These are phyloP conservation scores for Botrytis squamosa DNA, from an alignment of 2,329 filamentous ascomycete species.

Conservation along the genomic window DNA sequence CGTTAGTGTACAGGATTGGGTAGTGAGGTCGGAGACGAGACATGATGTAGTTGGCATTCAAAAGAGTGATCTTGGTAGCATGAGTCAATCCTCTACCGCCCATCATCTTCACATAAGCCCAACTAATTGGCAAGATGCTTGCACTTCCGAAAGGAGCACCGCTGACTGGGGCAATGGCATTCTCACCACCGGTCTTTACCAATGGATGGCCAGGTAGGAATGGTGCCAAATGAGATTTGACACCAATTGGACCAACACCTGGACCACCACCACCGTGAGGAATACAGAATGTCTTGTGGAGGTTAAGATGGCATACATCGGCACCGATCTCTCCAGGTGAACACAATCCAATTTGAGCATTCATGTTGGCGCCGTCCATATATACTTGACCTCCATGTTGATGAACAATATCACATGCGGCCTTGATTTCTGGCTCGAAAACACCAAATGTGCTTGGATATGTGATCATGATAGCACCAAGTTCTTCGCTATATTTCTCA, in stretches of 20 bases:
- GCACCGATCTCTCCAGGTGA: constrained; percentile 93
- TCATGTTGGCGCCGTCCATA: constrained; percentile 99
- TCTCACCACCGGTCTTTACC: constrained; percentile 53
- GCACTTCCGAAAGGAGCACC: constrained; percentile 85
- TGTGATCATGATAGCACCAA: constrained; percentile 94
- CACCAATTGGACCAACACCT: constrained; percentile 90
- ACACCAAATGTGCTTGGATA: constrained; percentile 95
- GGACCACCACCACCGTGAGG: constrained; percentile 93
- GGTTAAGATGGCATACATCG: constrained; percentile 93
- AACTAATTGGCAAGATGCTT: constrained; percentile 89
- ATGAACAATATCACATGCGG: constrained; percentile 83
- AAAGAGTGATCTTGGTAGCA: constrained; percentile 86
- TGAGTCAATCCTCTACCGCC: constrained; percentile 77
- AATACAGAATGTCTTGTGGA: constrained; percentile 99
- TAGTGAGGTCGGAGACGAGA: constrained; percentile 83
- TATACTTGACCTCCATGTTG: constrained; percentile 89
- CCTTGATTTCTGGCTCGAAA: constrained; percentile 86
- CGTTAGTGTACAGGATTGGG: constrained; percentile 90
- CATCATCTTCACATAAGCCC: constrained; percentile 96
- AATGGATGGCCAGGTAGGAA: constrained; percentile 71
- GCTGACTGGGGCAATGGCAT: constrained; percentile 69
- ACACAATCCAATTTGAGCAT: constrained; percentile 93
- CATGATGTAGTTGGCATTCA: constrained; percentile 97
- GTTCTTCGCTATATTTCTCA: constrained; percentile 78
- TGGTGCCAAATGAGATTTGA: constrained; percentile 74